Percentiles rank a stretch among this genome's conserved stretches.
Evolutionary conservation across 345 rosid genomes (phyloP).

Genomic region (Lenwebbia sp.): DNA sequence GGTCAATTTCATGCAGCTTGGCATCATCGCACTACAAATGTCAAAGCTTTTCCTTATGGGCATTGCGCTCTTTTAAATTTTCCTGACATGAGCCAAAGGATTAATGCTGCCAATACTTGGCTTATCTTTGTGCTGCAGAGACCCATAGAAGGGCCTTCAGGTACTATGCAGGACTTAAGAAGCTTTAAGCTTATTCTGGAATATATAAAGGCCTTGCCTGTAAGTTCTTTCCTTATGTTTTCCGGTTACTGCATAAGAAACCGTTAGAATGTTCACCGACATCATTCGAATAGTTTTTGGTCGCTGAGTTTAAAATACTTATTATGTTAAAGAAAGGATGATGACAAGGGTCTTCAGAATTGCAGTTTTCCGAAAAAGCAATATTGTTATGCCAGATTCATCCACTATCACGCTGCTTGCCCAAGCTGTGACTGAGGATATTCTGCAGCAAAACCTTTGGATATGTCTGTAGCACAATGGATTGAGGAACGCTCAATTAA

Average conservation of each 20-base stretch:
- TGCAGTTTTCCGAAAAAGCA: neutral
- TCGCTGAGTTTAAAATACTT: neutral
- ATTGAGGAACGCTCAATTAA: neutral
- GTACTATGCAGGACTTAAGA: conserved; percentile 64
- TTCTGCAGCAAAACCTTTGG: neutral
- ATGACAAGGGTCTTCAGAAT: neutral
- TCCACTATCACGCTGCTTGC: neutral
- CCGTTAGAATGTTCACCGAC: neutral
- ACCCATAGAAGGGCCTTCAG: conserved; percentile 54
- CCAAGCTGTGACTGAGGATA: neutral
- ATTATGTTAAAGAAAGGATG: neutral
- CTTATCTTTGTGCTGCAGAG: conserved; percentile 36
- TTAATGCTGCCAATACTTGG: neutral
- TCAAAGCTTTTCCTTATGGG: neutral
- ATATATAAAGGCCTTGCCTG: conserved; percentile 91
- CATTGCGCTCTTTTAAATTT: neutral
- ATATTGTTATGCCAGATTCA: neutral
- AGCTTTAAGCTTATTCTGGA: conserved; percentile 78
- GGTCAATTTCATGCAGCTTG: neutral
- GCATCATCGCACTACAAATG: neutral
- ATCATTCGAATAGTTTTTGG: neutral
- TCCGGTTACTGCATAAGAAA: neutral
- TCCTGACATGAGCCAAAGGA: neutral
- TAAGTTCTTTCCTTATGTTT: conserved; percentile 19
- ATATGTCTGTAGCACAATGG: neutral